Evolutionary conservation across 2,329 filamentous ascomycete genomes (phyloP).

Genomic region (Dothidotthia symphoricarpi): DNA sequence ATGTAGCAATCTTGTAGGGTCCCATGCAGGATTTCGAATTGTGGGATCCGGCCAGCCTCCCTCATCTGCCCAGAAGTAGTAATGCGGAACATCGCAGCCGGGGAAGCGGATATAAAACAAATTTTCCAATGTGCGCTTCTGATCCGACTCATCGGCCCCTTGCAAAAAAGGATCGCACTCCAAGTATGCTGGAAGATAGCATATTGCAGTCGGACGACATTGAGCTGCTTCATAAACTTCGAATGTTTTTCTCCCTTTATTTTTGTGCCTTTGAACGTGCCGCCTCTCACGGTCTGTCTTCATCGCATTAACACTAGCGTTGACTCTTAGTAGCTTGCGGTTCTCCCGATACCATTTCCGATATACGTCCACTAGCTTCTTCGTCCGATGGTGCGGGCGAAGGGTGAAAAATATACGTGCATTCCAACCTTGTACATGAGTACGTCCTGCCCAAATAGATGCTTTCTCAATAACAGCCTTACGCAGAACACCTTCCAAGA

Average conservation of each 20-base stretch:
- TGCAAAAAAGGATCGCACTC: slow-evolving; percentile 10
- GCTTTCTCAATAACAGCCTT: slow-evolving; percentile 27
- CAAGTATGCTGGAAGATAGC: slow-evolving; percentile 29
- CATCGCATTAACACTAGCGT: background rate
- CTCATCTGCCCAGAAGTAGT: slow-evolving; percentile 30
- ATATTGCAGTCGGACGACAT: slow-evolving; percentile 21
- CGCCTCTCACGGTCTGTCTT: slow-evolving; percentile 9
- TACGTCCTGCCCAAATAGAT: slow-evolving; percentile 26
- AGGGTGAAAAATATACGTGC: slow-evolving; percentile 31
- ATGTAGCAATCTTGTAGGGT: no score
- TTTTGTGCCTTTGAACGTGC: slow-evolving; percentile 7
- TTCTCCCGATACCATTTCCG: slow-evolving; percentile 15
- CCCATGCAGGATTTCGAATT: slow-evolving; percentile 16
- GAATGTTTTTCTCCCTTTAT: slow-evolving; percentile 11
- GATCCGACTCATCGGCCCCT: background rate
- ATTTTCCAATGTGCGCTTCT: slow-evolving; percentile 11
- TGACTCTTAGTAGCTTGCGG: slow-evolving; percentile 3
- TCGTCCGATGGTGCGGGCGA: slow-evolving; percentile 5
- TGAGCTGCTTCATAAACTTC: slow-evolving; percentile 23
- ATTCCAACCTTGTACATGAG: slow-evolving; percentile 27
- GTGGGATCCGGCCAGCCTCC: slow-evolving; percentile 26
- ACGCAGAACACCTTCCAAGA: slow-evolving; percentile 18
- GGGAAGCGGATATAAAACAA: slow-evolving; percentile 31
- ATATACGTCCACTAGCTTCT: slow-evolving; percentile 19
- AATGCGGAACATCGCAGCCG: slow-evolving; percentile 32